Conservation (phyloP, 495 filamentous ascomycete species). For the Aspergillus diversus region DNA sequence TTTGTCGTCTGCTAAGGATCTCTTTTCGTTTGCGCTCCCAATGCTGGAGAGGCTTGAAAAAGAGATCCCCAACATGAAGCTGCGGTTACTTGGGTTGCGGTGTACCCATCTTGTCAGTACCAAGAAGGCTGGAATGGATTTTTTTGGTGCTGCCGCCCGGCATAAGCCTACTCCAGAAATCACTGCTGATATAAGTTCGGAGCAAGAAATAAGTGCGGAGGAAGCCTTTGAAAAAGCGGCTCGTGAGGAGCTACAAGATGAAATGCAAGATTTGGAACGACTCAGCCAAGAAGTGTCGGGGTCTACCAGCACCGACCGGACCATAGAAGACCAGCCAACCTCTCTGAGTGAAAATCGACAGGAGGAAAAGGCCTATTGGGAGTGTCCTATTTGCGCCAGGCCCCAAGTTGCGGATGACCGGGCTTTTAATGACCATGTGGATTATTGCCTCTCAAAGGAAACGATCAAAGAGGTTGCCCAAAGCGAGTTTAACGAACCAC, state of each 20-base stretch:
- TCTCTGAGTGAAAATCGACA: slow-evolving; percentile 11
- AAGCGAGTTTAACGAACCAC: slow-evolving; percentile 31
- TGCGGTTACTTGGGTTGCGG: slow-evolving; percentile 86
- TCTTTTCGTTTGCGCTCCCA: slow-evolving; percentile 79
- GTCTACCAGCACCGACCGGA: slow-evolving; percentile 4
- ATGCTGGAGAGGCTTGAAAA: slow-evolving; percentile 86
- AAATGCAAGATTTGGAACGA: slow-evolving; percentile 64
- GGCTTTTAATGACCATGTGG: slow-evolving; percentile 90
- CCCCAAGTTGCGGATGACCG: slow-evolving; percentile 76
- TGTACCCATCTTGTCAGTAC: slow-evolving; percentile 86
- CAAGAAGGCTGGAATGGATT: slow-evolving; percentile 74
- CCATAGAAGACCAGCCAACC: neutral
- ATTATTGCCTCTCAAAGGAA: slow-evolving; percentile 84
- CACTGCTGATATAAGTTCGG: slow-evolving; percentile 26
- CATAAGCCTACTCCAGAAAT: slow-evolving; percentile 22
- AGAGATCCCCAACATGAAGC: slow-evolving; percentile 78
- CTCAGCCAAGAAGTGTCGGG: slow-evolving; percentile 61
- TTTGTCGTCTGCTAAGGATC: slow-evolving; percentile 72
- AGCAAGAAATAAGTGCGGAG: slow-evolving; percentile 72
- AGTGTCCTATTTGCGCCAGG: slow-evolving; percentile 82
- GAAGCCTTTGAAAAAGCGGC: slow-evolving; percentile 69
- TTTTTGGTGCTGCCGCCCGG: slow-evolving; percentile 66
- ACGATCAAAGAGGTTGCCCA: slow-evolving; percentile 83
- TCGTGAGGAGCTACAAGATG: slow-evolving; percentile 65
- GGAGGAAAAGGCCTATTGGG: slow-evolving; percentile 62